Conservation (phyloP, 2,329 filamentous ascomycete genomes). For the Didymella arachidicola region DNA sequence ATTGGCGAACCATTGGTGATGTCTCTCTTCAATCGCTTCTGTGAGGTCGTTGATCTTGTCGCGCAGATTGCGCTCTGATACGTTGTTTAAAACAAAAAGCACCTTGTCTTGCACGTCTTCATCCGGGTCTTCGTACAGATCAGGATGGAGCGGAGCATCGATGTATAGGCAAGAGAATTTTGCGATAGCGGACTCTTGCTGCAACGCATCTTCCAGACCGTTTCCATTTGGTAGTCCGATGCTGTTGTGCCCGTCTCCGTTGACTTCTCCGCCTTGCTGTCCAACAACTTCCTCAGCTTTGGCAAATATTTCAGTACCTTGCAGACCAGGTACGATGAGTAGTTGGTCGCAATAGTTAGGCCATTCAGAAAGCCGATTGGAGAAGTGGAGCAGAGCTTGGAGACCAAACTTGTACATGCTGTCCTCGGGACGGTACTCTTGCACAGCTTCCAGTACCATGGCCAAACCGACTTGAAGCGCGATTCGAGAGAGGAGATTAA, state of each 20-base stretch:
- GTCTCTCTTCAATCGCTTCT: constrained; percentile 77
- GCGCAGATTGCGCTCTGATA: constrained; percentile 87
- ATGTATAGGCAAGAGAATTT: constrained; percentile 82
- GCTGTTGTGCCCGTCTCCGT: constrained; percentile 55
- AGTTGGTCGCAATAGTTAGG: constrained; percentile 91
- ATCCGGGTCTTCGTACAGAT: constrained; percentile 80
- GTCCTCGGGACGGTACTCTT: constrained; percentile 81
- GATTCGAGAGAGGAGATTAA: constrained; percentile 86
- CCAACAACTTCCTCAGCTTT: constrained; percentile 83
- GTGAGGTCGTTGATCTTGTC: constrained; percentile 84
- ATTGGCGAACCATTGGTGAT: constrained; percentile 95
- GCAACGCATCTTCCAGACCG: constrained; percentile 68
- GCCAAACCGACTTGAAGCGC: constrained; percentile 92
- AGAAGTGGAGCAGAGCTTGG: constrained; percentile 90
- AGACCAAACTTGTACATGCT: constrained; percentile 99
- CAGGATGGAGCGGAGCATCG: constrained; percentile 69
- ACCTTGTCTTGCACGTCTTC: constrained; percentile 91
- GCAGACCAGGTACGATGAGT: constrained; percentile 79
- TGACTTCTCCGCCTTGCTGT: constrained; percentile 68
- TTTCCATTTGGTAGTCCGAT: constrained; percentile 71
- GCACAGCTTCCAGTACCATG: constrained; percentile 96
- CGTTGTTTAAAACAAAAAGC: constrained; percentile 94
- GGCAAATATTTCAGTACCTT: constrained; percentile 82
- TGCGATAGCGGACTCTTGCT: constrained; percentile 67
- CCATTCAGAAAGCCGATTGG: constrained; percentile 86